Conservation (phyloP, 441 rosid genomes). For the Erysimum pusillum region DNA sequence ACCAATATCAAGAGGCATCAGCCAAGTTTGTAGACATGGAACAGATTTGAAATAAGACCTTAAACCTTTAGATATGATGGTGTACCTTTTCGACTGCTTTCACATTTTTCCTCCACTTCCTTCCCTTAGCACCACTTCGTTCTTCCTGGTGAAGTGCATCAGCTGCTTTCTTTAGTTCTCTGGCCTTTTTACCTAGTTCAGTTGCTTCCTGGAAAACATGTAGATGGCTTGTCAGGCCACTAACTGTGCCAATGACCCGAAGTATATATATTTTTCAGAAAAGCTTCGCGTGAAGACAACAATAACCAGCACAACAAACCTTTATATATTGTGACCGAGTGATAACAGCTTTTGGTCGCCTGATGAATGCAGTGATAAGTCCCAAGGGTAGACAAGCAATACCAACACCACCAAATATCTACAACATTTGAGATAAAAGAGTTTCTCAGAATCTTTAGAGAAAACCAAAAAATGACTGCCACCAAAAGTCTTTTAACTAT, state of each 20-base stretch:
- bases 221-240: slow-evolving; percentile 15
- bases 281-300: not conserved
- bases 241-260: not conserved
- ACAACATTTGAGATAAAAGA: slow-evolving; percentile 39
- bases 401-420: slow-evolving; percentile 99
- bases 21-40: slow-evolving; percentile 13
- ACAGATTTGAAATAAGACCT: slow-evolving; percentile 8
- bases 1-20: slow-evolving; percentile 18
- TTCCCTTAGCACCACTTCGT: slow-evolving; percentile 90
- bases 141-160: slow-evolving; percentile 97
- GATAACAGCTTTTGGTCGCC: slow-evolving; percentile 97
- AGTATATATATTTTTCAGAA: not conserved
- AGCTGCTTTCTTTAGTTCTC: slow-evolving; percentile 93
- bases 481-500: not conserved
- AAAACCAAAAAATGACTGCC: slow-evolving; percentile 15
- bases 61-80: not conserved
- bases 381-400: slow-evolving; percentile 95
- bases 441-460: slow-evolving; percentile 21
- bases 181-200: slow-evolving; percentile 95
- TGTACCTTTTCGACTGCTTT: slow-evolving; percentile 92
- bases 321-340: slow-evolving; percentile 96
- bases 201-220: slow-evolving; percentile 83
- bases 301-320: slow-evolving; percentile 52
- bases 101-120: slow-evolving; percentile 97
- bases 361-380: slow-evolving; percentile 88